Evolutionary conservation across 495 filamentous ascomycete species (phyloP).

Genomic region (Aspergillus sclerotioniger): DNA sequence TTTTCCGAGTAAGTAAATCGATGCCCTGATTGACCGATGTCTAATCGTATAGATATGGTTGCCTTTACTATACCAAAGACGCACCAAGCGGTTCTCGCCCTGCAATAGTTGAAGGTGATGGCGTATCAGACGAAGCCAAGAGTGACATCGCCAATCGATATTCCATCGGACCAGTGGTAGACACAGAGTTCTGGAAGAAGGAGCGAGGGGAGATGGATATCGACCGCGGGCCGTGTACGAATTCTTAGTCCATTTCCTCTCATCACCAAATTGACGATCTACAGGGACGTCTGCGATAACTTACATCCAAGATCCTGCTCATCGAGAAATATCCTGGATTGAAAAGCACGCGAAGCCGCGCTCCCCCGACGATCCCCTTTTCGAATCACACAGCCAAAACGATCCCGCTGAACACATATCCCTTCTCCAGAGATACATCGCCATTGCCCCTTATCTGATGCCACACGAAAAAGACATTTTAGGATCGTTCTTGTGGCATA

Average conservation of each 20-base stretch:
- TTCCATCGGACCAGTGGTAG: constrained; percentile 31
- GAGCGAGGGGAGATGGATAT: constrained; percentile 26
- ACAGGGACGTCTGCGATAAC: too few relatives aligned
- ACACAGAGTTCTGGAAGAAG: constrained; percentile 30
- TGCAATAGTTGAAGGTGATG: constrained; percentile 12
- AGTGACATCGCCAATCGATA: constrained; percentile 17
- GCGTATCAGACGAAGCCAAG: constrained; percentile 12
- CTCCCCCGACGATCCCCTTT: constrained; percentile 14
- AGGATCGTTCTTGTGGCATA: constrained; percentile 32
- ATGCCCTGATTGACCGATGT: too few relatives aligned
- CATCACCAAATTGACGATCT: too few relatives aligned
- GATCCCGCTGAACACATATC: constrained; percentile 19
- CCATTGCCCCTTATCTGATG: constrained; percentile 27
- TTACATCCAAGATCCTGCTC: too few relatives aligned
- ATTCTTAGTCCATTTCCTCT: constrained; percentile 13
- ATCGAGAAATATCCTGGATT: constrained; percentile 31
- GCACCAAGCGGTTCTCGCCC: too few relatives aligned
- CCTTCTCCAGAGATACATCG: constrained; percentile 24
- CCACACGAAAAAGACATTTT: constrained; percentile 19
- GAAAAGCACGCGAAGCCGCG: constrained; percentile 26
- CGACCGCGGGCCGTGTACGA: constrained; percentile 37
- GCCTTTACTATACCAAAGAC: constrained; percentile 30
- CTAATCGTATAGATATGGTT: constrained; percentile 34
- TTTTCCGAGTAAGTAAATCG: too few relatives aligned
- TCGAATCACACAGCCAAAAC: constrained; percentile 18